Base-by-base conservation (phyloP, 1,139 yeast species). In the Suhomyces yuchorum region DNA sequence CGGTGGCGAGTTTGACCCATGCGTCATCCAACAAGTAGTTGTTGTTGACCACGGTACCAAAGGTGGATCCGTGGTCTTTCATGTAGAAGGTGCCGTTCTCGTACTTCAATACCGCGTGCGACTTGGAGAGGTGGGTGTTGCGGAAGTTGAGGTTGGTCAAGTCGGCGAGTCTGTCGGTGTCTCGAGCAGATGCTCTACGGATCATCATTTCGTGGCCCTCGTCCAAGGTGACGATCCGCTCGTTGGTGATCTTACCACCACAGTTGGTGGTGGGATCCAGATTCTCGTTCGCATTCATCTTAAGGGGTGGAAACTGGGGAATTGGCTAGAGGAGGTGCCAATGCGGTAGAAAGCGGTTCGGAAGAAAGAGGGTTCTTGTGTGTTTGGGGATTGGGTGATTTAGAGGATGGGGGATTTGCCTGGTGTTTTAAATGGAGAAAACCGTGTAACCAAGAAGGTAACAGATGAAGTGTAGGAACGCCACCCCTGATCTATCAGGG, bases 41-140 rank as follows among this genome's bases (percentile, higher is more conserved):
- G 19, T 60, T 58, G 51, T 72, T 69, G 42, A 71, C 48, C 15
- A 71, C 55, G 6, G 79, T 74, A 0, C 80, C 80, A 57, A 73
- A 75, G 26, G 75, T 72, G 5, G 77, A 72, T 11, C 54, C 54
- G 12, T 53, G 51, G 51, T 75, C 80, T 47, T 56, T 57, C 37
- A 75, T 47, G 35, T 42, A 58, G 45, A 73, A 60, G 9, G 40
- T 41, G n/a, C 59, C 61, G 26, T 59, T 53, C 12, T 44, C 53
- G 34, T 43, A 51, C 43, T 45, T 47, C 42, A 57, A 43, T 11
- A 43, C 34, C 6, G 73, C 73, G 50, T 71, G 77, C 4, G 56
- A 46, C 56, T 70, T 70, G 14, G 75, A 70, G 45, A 71, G 57
- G 53, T 71, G 75, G 37, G 67, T 57, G 47, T 69, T 68, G 35